phyloP scores from a whole-genome alignment of 2,329 filamentous ascomycete genomes.

The Phaeomoniella chlamydospora region DNA sequence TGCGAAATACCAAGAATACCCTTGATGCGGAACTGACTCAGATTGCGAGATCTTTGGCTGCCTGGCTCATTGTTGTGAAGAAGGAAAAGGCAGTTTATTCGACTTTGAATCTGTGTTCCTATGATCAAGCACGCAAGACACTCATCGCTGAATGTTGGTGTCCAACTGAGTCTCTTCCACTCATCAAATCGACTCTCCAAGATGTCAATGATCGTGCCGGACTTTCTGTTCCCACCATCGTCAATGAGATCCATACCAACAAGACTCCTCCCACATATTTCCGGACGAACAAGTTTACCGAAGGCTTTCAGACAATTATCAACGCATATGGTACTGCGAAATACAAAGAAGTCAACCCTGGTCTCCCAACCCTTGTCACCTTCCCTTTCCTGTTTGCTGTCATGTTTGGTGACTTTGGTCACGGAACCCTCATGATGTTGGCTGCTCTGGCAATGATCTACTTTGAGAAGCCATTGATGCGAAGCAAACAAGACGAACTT shows the following conservation, averaged over 20 bases:
- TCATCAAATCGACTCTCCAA: slow-evolving; percentile 85
- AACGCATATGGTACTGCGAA: slow-evolving; percentile 96
- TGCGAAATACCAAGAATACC: slow-evolving; percentile 89
- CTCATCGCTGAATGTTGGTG: slow-evolving; percentile 97
- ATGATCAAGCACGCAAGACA: slow-evolving; percentile 88
- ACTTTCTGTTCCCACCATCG: slow-evolving; percentile 92
- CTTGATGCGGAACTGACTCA: slow-evolving; percentile 85
- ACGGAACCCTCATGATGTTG: slow-evolving; percentile 75
- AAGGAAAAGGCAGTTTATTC: slow-evolving; percentile 98
- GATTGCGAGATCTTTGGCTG: slow-evolving; percentile 80
- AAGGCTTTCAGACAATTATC: slow-evolving; percentile 97
- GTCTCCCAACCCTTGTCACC: slow-evolving; percentile 85
- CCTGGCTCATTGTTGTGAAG: slow-evolving; percentile 94
- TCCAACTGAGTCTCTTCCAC: slow-evolving; percentile 73
- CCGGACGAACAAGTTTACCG: slow-evolving; percentile 96
- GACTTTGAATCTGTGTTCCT: slow-evolving; percentile 90
- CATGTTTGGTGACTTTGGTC: slow-evolving; percentile 98
- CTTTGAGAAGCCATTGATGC: slow-evolving; percentile 70
- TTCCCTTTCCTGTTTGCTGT: slow-evolving; percentile 99
- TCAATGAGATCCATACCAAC: slow-evolving; percentile 93
- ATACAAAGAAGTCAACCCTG: slow-evolving; percentile 94
- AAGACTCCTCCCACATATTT: slow-evolving; percentile 96
- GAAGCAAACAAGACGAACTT: slow-evolving; percentile 89
- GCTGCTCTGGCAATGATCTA: slow-evolving; percentile 88
- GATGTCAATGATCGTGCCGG: slow-evolving; percentile 95